Percentiles rank a stretch among this genome's conserved stretches.
Evolutionary conservation across 306 rosid species (phyloP).

Genomic region (Fragaria vesca): DNA sequence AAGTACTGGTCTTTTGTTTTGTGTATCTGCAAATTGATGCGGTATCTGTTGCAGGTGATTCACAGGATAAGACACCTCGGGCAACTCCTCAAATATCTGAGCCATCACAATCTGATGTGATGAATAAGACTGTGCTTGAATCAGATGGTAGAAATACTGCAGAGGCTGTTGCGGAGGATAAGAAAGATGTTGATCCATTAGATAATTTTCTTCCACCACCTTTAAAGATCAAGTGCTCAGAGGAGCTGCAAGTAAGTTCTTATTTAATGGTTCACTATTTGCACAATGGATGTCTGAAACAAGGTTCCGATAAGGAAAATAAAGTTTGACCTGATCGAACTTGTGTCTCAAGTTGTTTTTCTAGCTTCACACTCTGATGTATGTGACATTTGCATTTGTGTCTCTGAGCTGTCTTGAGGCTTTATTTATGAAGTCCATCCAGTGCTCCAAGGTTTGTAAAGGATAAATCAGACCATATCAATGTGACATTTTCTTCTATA

Average conservation of each 20-base stretch:
- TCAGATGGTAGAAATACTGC: slow-evolving; percentile 46
- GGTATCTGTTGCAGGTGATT: slow-evolving; percentile 54
- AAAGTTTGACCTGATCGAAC: not conserved
- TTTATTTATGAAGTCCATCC: not conserved
- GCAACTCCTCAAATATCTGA: slow-evolving; percentile 53
- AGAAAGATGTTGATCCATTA: slow-evolving; percentile 48
- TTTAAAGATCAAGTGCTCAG: slow-evolving; percentile 68
- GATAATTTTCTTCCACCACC: slow-evolving; percentile 82
- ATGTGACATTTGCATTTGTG: not conserved
- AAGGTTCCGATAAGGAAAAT: not conserved
- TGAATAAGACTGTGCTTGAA: slow-evolving; percentile 41
- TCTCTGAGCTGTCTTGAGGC: not conserved
- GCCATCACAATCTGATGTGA: slow-evolving; percentile 45
- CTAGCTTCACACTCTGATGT: not conserved
- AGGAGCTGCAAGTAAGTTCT: slow-evolving; percentile 73
- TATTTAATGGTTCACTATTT: slow-evolving; percentile 1
- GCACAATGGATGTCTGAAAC: not conserved
- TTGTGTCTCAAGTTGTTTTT: no score
- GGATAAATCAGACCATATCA: not conserved
- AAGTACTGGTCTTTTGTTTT: not conserved
- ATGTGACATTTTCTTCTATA: no score
- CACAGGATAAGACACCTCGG: slow-evolving; percentile 45
- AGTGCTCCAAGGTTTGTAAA: not conserved
- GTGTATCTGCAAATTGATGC: slow-evolving; percentile 1
- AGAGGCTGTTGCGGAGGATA: slow-evolving; percentile 47